Evolutionary conservation across 2,329 filamentous ascomycete species (phyloP).

Genomic region (Monosporascus sp.): DNA sequence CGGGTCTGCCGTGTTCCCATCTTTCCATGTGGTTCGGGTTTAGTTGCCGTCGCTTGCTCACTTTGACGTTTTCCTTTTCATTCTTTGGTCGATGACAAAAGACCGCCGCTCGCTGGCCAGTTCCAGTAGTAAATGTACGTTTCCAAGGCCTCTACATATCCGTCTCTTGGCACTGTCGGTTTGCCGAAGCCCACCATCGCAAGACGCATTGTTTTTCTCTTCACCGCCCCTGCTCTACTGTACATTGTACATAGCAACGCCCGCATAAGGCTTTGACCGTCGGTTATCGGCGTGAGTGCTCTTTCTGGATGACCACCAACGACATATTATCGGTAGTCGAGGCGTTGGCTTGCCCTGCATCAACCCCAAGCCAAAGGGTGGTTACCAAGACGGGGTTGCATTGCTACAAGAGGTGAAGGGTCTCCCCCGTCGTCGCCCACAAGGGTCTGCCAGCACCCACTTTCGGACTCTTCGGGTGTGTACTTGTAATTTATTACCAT

Average conservation of each 20-base stretch:
- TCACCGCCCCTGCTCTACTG: not conserved
- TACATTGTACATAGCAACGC: not conserved
- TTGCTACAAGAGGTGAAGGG: too few relatives aligned
- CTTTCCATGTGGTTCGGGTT: not conserved
- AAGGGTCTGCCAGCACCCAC: too few relatives aligned
- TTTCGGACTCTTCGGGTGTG: too few relatives aligned
- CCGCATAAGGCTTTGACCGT: too few relatives aligned
- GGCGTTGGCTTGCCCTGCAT: too few relatives aligned
- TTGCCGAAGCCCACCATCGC: not conserved
- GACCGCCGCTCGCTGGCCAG: not conserved
- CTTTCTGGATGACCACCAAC: too few relatives aligned
- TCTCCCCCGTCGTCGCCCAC: too few relatives aligned
- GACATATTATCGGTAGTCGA: too few relatives aligned
- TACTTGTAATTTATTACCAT: not conserved
- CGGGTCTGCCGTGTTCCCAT: not conserved
- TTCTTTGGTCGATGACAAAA: not conserved
- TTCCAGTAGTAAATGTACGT: not conserved
- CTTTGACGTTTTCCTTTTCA: not conserved
- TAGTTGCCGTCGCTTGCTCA: not conserved
- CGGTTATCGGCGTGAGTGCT: too few relatives aligned
- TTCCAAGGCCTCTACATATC: not conserved
- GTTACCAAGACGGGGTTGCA: too few relatives aligned
- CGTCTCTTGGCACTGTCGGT: not conserved
- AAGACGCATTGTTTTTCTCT: not conserved
- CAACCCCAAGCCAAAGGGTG: too few relatives aligned